phyloP scores from a whole-genome alignment of 495 filamentous ascomycete genomes.

The Daldinia childiae region DNA sequence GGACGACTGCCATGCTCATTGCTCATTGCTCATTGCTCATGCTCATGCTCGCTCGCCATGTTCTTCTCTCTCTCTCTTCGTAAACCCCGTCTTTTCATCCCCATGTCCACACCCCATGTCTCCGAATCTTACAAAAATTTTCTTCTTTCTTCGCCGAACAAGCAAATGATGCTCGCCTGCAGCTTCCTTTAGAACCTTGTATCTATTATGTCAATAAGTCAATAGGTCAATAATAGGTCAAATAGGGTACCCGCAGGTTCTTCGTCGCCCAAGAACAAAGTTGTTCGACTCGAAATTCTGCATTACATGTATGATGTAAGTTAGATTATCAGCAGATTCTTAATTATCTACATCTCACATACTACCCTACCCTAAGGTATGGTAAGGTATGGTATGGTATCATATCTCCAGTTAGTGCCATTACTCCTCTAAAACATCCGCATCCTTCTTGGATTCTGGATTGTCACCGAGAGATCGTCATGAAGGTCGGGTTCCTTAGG shows the following conservation, averaged over 20 bases:
- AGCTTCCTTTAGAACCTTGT: slow-evolving; percentile 26
- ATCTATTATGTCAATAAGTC: slow-evolving; percentile 18
- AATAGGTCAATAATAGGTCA: slow-evolving; percentile 18
- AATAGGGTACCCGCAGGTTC: slow-evolving; percentile 36
- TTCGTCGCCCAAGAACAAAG: slow-evolving; percentile 20
- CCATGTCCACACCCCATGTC: slow-evolving; percentile 28
- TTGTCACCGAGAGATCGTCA: slow-evolving; percentile 43
- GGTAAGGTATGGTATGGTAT: too few relatives aligned
- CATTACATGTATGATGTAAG: neutral
- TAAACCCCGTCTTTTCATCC: slow-evolving; percentile 26
- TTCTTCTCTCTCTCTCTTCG: slow-evolving; percentile 38
- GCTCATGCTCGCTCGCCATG: slow-evolving; percentile 37
- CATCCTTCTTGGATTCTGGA: slow-evolving; percentile 27
- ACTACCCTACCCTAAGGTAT: too few relatives aligned
- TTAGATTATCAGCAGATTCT: neutral
- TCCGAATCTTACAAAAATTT: slow-evolving; percentile 37
- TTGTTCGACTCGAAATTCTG: slow-evolving; percentile 25
- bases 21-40: too few relatives aligned
- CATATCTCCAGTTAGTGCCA: slow-evolving; percentile 6
- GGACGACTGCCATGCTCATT: slow-evolving; percentile 18
- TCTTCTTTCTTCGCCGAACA: slow-evolving; percentile 21
- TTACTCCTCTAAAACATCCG: neutral
- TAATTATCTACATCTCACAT: neutral
- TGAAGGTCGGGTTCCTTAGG: slow-evolving; percentile 31
- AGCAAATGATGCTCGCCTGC: slow-evolving; percentile 37